phyloP scores from a whole-genome alignment of 192 early-diverging fungal genomes.

The Lobulomyces angularis region DNA sequence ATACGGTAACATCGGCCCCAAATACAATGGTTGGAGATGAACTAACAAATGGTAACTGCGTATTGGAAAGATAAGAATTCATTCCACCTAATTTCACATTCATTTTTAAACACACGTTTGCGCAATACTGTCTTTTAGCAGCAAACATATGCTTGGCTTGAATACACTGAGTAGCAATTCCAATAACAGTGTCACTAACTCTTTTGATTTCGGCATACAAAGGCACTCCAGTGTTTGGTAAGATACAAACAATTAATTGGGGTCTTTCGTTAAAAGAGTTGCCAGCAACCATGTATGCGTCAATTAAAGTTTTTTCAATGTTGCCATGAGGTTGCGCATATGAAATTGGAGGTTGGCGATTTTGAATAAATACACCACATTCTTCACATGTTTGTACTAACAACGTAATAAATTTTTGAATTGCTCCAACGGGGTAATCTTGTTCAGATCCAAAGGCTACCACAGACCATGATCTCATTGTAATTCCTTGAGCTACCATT shows the following conservation, averaged over 20 bases:
- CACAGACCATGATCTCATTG: slow-evolving; percentile 69
- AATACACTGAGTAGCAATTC: slow-evolving; percentile 83
- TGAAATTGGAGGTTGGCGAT: slow-evolving; percentile 41
- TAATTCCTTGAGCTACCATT: slow-evolving; percentile 59
- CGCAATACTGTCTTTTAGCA: slow-evolving; percentile 82
- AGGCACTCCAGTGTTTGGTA: slow-evolving; percentile 66
- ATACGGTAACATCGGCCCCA: slow-evolving; percentile 76
- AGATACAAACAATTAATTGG: slow-evolving; percentile 72
- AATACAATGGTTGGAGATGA: slow-evolving; percentile 67
- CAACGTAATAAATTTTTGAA: slow-evolving; percentile 61
- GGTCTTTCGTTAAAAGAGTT: slow-evolving; percentile 49
- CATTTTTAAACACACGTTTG: slow-evolving; percentile 87
- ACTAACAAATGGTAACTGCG: slow-evolving; percentile 57
- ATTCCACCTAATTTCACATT: slow-evolving; percentile 88
- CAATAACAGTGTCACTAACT: slow-evolving; percentile 75
- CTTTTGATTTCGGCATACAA: slow-evolving; percentile 83
- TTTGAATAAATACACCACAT: slow-evolving; percentile 48
- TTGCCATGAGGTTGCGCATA: slow-evolving; percentile 50
- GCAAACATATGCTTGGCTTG: slow-evolving; percentile 64
- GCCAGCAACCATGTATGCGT: slow-evolving; percentile 56
- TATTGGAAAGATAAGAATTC: slow-evolving; percentile 54
- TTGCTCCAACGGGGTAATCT: slow-evolving; percentile 30
- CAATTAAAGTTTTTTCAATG: slow-evolving; percentile 53
- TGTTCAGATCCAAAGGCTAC: slow-evolving; percentile 56
- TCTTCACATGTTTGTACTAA: slow-evolving; percentile 60